phyloP scores from a whole-genome alignment of 2,329 filamentous ascomycete species.

The Aspergillus carbonarius region DNA sequence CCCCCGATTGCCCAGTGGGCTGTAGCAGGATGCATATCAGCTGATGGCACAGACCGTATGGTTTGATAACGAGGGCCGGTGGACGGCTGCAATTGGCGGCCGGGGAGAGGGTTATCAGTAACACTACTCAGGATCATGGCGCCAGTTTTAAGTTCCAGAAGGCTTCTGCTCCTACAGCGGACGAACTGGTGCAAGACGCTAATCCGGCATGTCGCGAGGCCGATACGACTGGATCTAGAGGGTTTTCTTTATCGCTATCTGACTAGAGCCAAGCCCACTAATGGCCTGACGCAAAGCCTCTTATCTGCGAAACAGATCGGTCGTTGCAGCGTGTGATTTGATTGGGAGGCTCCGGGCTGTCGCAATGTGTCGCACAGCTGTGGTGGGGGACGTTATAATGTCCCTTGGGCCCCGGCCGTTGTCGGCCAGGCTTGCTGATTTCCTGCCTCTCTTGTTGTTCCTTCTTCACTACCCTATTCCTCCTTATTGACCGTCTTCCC shows the following conservation, averaged over 20 bases:
- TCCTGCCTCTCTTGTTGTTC: neutral
- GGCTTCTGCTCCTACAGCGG: neutral
- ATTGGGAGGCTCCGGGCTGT: neutral
- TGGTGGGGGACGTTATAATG: neutral
- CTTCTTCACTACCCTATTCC: neutral
- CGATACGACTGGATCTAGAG: neutral
- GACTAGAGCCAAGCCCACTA: neutral
- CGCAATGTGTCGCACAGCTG: neutral
- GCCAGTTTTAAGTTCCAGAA: neutral
- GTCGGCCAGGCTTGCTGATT: neutral
- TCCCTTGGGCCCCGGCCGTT: neutral
- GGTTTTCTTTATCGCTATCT: neutral
- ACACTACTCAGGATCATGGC: neutral
- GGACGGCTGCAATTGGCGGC: neutral
- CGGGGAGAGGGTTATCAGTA: neutral
- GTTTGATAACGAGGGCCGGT: neutral
- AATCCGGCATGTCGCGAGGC: neutral
- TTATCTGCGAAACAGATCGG: neutral
- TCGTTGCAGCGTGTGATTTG: neutral
- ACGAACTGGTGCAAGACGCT: neutral
- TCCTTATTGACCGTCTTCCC: neutral
- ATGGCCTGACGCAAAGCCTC: neutral
- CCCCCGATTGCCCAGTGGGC: neutral
- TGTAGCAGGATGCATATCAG: neutral
- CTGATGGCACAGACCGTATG: neutral